Conservation (phyloP, 768 basidiomycete species). For the Chiua virens region DNA sequence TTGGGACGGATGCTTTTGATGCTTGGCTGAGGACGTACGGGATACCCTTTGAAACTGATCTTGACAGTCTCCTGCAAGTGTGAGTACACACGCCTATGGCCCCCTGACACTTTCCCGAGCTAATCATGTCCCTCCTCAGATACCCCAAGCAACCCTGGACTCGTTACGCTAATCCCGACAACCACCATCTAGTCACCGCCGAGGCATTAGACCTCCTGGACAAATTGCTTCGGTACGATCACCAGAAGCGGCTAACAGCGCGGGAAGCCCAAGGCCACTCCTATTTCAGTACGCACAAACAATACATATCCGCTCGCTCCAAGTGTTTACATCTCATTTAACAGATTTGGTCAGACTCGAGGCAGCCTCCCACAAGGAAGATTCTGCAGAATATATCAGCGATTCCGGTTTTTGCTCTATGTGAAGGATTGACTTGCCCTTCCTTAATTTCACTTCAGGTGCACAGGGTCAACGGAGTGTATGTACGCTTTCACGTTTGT, state of each 20-base stretch:
- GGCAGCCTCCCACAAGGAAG: slow-evolving; percentile 41
- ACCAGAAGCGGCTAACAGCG: slow-evolving; percentile 66
- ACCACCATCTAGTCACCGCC: slow-evolving; percentile 55
- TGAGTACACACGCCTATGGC: slow-evolving; percentile 24
- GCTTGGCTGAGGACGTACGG: slow-evolving; percentile 58
- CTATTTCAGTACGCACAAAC: slow-evolving; percentile 54
- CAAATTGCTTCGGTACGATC: slow-evolving; percentile 66
- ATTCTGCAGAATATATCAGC: slow-evolving; percentile 42
- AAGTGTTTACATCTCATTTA: slow-evolving; percentile 24
- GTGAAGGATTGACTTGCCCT: slow-evolving; percentile 10
- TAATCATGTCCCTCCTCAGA: slow-evolving; percentile 25
- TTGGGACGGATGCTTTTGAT: slow-evolving; percentile 68
- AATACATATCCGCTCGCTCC: slow-evolving; percentile 21
- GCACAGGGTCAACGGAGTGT: slow-evolving; percentile 2
- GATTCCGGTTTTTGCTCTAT: slow-evolving; percentile 51
- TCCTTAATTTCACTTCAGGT: not conserved
- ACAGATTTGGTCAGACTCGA: slow-evolving; percentile 50
- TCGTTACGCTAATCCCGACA: slow-evolving; percentile 57
- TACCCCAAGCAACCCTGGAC: slow-evolving; percentile 69
- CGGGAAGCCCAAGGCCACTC: slow-evolving; percentile 65
- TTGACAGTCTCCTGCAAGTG: slow-evolving; percentile 55
- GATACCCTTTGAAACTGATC: slow-evolving; percentile 65
- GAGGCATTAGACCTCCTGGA: slow-evolving; percentile 70
- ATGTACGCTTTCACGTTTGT: slow-evolving; percentile 4
- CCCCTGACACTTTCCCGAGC: not conserved